Percentiles rank a stretch among this genome's conserved stretches.
Evolutionary conservation across 2,329 filamentous ascomycete genomes (phyloP).

Genomic region (Lachnellula cervina): DNA sequence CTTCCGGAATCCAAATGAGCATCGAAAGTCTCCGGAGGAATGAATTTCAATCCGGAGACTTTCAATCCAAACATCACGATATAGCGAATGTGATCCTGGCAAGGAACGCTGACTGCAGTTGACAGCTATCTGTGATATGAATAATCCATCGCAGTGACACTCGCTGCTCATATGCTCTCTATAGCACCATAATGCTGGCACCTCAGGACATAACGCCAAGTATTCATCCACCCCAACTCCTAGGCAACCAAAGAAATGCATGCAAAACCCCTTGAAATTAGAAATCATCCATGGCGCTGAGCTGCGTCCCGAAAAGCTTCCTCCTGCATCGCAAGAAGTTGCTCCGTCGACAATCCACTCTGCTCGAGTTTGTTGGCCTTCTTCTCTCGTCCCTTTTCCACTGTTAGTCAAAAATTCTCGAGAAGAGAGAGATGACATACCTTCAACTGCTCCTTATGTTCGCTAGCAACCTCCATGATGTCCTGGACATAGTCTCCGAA

Average conservation of each 20-base stretch:
- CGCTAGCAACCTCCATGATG: slow-evolving; percentile 78
- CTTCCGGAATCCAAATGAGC: too few species aligned
- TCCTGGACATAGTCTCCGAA: slow-evolving; percentile 90
- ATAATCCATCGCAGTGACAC: neutral
- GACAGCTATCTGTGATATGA: neutral
- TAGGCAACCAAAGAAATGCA: neutral
- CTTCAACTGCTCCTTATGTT: slow-evolving; percentile 91
- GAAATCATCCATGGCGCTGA: slow-evolving; percentile 29
- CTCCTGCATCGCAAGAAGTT: slow-evolving; percentile 82
- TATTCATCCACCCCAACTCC: neutral
- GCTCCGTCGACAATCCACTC: slow-evolving; percentile 85
- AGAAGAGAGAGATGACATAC: slow-evolving; percentile 42
- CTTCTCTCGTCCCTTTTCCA: slow-evolving; percentile 76
- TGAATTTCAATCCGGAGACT: too few species aligned
- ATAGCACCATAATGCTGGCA: neutral
- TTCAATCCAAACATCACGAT: too few species aligned
- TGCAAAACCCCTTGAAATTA: neutral
- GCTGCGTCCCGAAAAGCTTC: slow-evolving; percentile 79
- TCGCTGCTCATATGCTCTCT: neutral
- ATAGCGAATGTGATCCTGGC: too few species aligned
- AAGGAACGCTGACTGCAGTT: neutral
- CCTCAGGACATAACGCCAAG: neutral
- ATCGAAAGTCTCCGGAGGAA: too few species aligned
- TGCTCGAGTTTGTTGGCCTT: slow-evolving; percentile 96
- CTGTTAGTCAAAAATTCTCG: neutral